Percentiles rank a stretch among this genome's conserved stretches.
Evolutionary conservation across 2,329 filamentous ascomycete species (phyloP).

Genomic region (Aspergillus amoenus): DNA sequence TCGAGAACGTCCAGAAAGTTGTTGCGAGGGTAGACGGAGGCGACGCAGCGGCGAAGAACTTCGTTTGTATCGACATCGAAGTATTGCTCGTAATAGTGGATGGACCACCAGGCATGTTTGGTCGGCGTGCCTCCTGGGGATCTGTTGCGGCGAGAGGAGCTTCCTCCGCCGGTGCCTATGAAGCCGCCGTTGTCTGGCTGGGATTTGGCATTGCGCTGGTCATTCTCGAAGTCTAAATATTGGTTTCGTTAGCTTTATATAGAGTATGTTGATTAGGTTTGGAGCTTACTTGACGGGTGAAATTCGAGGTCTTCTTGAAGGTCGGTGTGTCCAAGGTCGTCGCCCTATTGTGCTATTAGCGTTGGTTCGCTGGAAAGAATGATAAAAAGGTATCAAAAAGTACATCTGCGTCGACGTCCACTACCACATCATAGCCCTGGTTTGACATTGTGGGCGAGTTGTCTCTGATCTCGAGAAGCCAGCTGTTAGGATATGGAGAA

Average conservation of each 20-base stretch:
- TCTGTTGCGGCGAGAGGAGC: slow-evolving; percentile 41
- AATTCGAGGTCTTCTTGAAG: slow-evolving; percentile 99
- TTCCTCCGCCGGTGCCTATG: slow-evolving; percentile 35
- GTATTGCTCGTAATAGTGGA: slow-evolving; percentile 95
- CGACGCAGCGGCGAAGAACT: slow-evolving; percentile 81
- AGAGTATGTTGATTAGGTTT: background rate
- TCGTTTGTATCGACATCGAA: slow-evolving; percentile 97
- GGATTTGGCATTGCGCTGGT: slow-evolving; percentile 51
- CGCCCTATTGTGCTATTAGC: slow-evolving; percentile 62
- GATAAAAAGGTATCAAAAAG: slow-evolving; percentile 14
- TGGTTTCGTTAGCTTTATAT: background rate
- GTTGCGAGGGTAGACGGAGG: slow-evolving; percentile 82
- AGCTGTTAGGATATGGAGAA: slow-evolving; percentile 15
- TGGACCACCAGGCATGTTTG: slow-evolving; percentile 89
- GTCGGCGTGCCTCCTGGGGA: slow-evolving; percentile 47
- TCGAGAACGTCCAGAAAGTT: slow-evolving; percentile 98
- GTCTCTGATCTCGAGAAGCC: slow-evolving; percentile 12
- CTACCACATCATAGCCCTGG: slow-evolving; percentile 94
- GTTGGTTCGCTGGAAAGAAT: background rate
- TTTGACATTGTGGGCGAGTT: slow-evolving; percentile 63
- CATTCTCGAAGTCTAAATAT: slow-evolving; percentile 66
- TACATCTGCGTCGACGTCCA: slow-evolving; percentile 95
- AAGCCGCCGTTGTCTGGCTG: slow-evolving; percentile 53
- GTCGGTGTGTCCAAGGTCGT: slow-evolving; percentile 96
- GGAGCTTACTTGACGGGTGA: slow-evolving; percentile 72